These are phyloP conservation scores for Gracilariopsis chorda DNA, from an alignment of 23 red algal species.

Conservation along the genomic window DNA sequence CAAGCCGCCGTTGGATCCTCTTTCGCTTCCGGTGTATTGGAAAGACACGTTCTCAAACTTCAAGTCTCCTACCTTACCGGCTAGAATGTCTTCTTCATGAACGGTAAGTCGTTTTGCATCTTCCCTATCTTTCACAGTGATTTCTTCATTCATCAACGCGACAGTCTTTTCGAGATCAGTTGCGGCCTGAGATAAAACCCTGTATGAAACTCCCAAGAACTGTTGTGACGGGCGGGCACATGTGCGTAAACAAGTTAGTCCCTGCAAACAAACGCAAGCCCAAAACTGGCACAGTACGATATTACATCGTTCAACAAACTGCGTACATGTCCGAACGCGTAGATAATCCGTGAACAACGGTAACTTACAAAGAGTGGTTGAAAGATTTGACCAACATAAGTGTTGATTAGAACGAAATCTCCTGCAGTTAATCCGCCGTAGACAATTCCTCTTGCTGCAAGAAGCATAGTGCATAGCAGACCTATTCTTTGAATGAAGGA, in stretches of 20 bases:
- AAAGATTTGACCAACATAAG: conserved; percentile 62
- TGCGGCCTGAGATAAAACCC: conserved; percentile 23
- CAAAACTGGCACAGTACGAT: background rate
- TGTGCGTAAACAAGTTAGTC: background rate
- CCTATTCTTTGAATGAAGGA: conserved; percentile 65
- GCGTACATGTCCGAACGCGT: no score
- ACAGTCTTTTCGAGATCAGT: conserved; percentile 61
- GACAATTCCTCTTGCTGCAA: conserved; percentile 63
- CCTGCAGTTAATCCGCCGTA: conserved; percentile 64
- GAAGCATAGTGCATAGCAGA: conserved; percentile 53
- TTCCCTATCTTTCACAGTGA: conserved; percentile 30
- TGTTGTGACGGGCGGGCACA: background rate
- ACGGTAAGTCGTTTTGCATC: conserved; percentile 6
- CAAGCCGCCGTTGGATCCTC: conserved; percentile 48
- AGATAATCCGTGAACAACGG: background rate
- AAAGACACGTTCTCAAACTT: conserved; percentile 88
- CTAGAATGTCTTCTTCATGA: conserved; percentile 10
- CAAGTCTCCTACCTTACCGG: conserved; percentile 37
- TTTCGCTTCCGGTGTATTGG: conserved; percentile 25
- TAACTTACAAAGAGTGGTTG: conserved; percentile 54
- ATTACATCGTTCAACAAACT: background rate
- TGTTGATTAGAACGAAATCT: conserved; percentile 92
- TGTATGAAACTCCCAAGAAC: conserved; percentile 43
- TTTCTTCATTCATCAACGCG: background rate
- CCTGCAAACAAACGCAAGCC: background rate